phyloP scores from a whole-genome alignment of 2,329 filamentous ascomycete species.

The Cladosporium sp. region DNA sequence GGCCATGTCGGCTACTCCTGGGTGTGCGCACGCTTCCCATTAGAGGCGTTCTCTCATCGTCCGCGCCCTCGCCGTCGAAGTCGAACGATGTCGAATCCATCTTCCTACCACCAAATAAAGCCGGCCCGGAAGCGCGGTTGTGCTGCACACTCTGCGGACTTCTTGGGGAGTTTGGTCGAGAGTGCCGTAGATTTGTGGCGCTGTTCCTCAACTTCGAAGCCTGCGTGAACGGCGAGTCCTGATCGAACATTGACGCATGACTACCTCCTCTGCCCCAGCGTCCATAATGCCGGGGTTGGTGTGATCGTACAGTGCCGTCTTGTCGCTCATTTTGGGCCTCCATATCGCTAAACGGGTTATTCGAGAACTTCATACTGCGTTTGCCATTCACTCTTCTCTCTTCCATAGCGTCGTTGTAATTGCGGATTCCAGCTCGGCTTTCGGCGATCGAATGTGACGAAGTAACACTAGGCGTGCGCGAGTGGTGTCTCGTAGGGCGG shows the following conservation, averaged over 20 bases:
- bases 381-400: slow-evolving; percentile 65
- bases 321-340: slow-evolving; percentile 40
- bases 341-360: slow-evolving; percentile 65
- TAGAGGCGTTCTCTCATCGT: slow-evolving; percentile 83
- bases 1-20: slow-evolving; percentile 57
- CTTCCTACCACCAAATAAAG: slow-evolving; percentile 44
- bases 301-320: slow-evolving; percentile 45
- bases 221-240: slow-evolving; percentile 73
- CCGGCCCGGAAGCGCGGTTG: slow-evolving; percentile 28
- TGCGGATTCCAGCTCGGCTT: slow-evolving; percentile 51
- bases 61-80: slow-evolving; percentile 73
- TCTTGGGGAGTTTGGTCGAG: slow-evolving; percentile 64
- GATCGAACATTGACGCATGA: slow-evolving; percentile 70
- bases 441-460: slow-evolving; percentile 70
- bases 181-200: slow-evolving; percentile 38
- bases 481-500: slow-evolving; percentile 72
- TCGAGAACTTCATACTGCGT: slow-evolving; percentile 95
- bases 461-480: slow-evolving; percentile 88
- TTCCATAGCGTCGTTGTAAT: slow-evolving; percentile 62
- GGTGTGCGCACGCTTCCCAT: slow-evolving; percentile 62
- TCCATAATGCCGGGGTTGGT: slow-evolving; percentile 76
- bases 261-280: slow-evolving; percentile 70
- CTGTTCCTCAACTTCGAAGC: slow-evolving; percentile 61
- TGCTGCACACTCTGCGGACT: slow-evolving; percentile 47
- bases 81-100: slow-evolving; percentile 67